These are phyloP conservation scores for Artemisia argyi DNA, from an alignment of 129 eudicot genomes.

Conservation along the genomic window DNA sequence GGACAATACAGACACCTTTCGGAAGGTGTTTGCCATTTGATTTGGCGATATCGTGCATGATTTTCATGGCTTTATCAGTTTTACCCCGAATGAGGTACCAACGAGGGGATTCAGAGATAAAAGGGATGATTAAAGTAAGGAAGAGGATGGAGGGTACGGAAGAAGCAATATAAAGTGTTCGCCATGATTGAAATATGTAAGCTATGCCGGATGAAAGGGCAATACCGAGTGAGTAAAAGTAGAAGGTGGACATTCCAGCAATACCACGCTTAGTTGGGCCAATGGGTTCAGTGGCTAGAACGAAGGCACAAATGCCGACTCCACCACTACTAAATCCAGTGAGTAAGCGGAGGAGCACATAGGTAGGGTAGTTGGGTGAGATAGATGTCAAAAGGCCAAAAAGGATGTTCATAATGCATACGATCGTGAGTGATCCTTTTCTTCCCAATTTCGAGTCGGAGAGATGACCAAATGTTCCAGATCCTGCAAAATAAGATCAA, in stretches of 20 bases:
- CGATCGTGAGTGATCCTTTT: slow-evolving; percentile 69
- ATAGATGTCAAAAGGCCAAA: slow-evolving; percentile 80
- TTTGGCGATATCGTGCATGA: slow-evolving; percentile 66
- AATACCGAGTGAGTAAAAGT: slow-evolving; percentile 84
- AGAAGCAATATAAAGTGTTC: slow-evolving; percentile 67
- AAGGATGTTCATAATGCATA: slow-evolving; percentile 54
- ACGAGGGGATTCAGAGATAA: slow-evolving; percentile 86
- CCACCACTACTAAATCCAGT: slow-evolving; percentile 92
- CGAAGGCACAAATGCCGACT: slow-evolving; percentile 81
- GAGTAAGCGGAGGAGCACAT: slow-evolving; percentile 64
- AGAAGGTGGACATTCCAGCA: slow-evolving; percentile 94
- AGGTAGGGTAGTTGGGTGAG: slow-evolving; percentile 63
- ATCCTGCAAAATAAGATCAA: slow-evolving; percentile 48
- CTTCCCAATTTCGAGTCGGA: slow-evolving; percentile 83
- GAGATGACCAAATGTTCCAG: slow-evolving; percentile 88
- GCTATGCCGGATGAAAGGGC: slow-evolving; percentile 72
- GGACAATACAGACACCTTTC: slow-evolving; percentile 38
- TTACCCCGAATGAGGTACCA: slow-evolving; percentile 79
- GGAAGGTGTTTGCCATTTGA: slow-evolving; percentile 57
- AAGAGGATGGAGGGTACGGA: slow-evolving; percentile 70
- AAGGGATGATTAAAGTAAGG: slow-evolving; percentile 61
- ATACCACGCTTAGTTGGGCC: slow-evolving; percentile 79
- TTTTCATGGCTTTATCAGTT: slow-evolving; percentile 50
- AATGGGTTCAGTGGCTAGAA: slow-evolving; percentile 84
- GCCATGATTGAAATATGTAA: slow-evolving; percentile 67